Evolutionary conservation across 345 rosid species (phyloP).

Genomic region (Camelina neglecta): DNA sequence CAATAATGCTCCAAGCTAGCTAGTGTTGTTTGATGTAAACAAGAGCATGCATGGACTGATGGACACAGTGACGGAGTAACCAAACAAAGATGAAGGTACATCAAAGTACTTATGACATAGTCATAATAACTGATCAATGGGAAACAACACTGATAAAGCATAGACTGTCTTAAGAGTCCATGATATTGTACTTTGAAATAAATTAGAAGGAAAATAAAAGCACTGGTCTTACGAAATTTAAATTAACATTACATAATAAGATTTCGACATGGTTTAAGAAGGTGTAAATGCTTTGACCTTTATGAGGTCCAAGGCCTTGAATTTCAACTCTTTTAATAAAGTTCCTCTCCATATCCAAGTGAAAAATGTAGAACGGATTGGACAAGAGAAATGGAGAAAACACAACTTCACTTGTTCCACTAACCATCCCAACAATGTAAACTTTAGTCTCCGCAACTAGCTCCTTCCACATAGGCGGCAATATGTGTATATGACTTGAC

Average conservation of each 20-base stretch:
- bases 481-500: background rate
- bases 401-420: background rate
- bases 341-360: background rate
- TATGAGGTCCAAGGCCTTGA: background rate
- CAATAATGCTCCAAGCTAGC: too few species aligned
- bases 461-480: background rate
- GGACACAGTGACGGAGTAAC: background rate
- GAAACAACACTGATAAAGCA: background rate
- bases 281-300: background rate
- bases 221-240: background rate
- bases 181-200: background rate
- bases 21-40: too few species aligned
- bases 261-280: slow-evolving; percentile 8
- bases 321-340: background rate
- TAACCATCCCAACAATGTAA: background rate
- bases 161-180: background rate
- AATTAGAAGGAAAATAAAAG: background rate
- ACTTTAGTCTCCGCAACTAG: background rate
- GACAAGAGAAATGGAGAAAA: background rate
- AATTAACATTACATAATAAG: background rate
- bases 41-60: too few species aligned
- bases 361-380: slow-evolving; percentile 9
- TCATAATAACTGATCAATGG: background rate
- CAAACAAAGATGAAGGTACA: background rate
- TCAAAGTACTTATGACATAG: background rate